Evolutionary conservation across 257 asterid genomes (phyloP), one percentile per base, ranked within the genome.

Genomic region (Dorcoceras hygrometricum): DNA sequence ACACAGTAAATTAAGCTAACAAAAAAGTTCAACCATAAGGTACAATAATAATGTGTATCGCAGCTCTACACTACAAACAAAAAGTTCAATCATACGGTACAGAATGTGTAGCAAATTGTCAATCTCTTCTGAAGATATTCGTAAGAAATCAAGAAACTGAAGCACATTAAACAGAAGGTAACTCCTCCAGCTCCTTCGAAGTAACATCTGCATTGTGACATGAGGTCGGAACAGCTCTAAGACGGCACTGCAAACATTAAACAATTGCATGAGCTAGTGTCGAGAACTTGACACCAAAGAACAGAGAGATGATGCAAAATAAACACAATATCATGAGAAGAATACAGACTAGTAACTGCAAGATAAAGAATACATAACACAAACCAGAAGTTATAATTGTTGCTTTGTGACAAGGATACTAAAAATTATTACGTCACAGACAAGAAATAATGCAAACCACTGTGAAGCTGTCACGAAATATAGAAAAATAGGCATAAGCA

Each of bases 191-290:
- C 65, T 70, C 59, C 16, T n/a, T 16, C 50, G 20, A 29, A 6
- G 61, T 18, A 48, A 6, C 36, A 6, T 6, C 46, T 59, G 12
- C 59, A 26, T 23, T 39, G n/a, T 53, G 25, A 23, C 55, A n/a
- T 55, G 68, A 60, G 23, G 55, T 71, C 67, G 55, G 36, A 60
- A 24, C 23, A 53, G 23, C 77, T 31, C 81, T 79, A 79, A 20
- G 84, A 73, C 53, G 84, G 81, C 84, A 79, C 84, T 79, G 84
- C 84, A 79, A 59, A 67, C 55, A 59, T 7, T 57, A 55, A 53
- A 57, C 12, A 8, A 60, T 18, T 16, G 2, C 8, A 32, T 68
- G 26, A 63, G 74, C 46, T 57, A 31, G 43, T 20, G 27, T 4
- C 18, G 26, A 27, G 27, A 50, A 48, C 4, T 24, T 23, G 4